A percentile compares a stretch with the other conserved stretches of the same genome.
Conservation (phyloP, 1,284 basidiomycete genomes). For the Cystobasidium slooffiae region DNA sequence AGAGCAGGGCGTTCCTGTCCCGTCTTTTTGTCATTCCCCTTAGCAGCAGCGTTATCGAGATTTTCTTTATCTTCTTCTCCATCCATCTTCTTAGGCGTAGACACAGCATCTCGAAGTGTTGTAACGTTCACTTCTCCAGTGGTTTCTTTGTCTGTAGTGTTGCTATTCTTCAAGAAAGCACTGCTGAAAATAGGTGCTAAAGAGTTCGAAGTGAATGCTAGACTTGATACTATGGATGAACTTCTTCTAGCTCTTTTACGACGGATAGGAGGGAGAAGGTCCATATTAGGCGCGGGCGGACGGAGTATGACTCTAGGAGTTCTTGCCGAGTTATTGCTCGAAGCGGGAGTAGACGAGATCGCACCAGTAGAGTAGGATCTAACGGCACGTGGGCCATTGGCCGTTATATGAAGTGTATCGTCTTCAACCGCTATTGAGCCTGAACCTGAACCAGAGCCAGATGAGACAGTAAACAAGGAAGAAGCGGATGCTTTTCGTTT, state of each 20-base stretch:
- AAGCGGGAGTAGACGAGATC: neutral
- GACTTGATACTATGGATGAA: constrained; percentile 1
- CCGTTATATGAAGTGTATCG: too few relatives aligned
- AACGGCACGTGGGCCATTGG: neutral
- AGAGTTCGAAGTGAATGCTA: constrained; percentile 21
- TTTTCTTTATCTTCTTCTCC: constrained; percentile 8
- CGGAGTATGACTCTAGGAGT: neutral
- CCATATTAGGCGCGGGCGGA: too few relatives aligned
- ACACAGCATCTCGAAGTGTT: neutral
- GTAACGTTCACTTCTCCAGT: neutral
- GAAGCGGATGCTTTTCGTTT: constrained; percentile 14
- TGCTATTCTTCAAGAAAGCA: constrained; percentile 6
- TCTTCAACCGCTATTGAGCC: neutral
- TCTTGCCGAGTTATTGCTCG: neutral
- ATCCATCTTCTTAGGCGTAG: neutral
- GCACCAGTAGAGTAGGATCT: neutral
- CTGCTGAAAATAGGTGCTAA: constrained; percentile 14
- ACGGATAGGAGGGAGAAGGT: neutral
- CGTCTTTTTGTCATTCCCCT: neutral
- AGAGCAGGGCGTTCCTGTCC: neutral
- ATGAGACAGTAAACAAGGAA: constrained; percentile 2
- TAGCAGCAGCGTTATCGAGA: neutral
- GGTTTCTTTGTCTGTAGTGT: neutral
- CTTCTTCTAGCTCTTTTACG: constrained; percentile 9
- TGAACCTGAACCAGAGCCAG: neutral